These are phyloP conservation scores for Nitzschia palea DNA, from an alignment of 108 stramenopile genomes.

Conservation along the genomic window DNA sequence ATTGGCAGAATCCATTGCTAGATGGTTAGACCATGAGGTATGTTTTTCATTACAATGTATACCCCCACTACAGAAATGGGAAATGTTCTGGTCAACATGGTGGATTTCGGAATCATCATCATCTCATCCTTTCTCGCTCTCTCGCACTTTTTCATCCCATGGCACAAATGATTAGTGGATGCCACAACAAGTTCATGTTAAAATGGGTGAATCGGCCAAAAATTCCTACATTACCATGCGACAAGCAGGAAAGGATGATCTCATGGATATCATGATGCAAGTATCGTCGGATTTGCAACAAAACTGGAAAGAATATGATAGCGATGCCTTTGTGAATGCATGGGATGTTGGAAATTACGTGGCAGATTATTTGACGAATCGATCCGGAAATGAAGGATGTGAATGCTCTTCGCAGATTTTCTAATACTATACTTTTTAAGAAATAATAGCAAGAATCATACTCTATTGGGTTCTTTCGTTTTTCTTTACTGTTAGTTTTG, in stretches of 20 bases:
- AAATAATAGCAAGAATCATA: no score
- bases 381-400: constrained; percentile 70
- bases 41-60: no score
- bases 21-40: constrained; percentile 69
- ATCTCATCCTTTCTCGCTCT: background rate
- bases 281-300: constrained; percentile 62
- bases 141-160: background rate
- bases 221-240: constrained; percentile 59
- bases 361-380: constrained; percentile 70
- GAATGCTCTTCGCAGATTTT: constrained; percentile 67
- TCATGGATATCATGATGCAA: constrained; percentile 76
- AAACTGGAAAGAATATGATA: constrained; percentile 70
- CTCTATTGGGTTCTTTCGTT: no score
- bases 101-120: no score
- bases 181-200: constrained; percentile 74
- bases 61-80: no score
- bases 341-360: constrained; percentile 87
- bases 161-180: constrained; percentile 57
- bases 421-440: no score
- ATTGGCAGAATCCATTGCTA: constrained; percentile 62
- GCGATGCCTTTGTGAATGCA: constrained; percentile 85
- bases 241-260: constrained; percentile 48
- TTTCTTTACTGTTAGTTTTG: no score
- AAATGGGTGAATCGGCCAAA: constrained; percentile 73
- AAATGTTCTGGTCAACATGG: no score